These are phyloP conservation scores for Fallopia convolvulus DNA, from an alignment of 148 eudicot genomes.

Conservation along the genomic window DNA sequence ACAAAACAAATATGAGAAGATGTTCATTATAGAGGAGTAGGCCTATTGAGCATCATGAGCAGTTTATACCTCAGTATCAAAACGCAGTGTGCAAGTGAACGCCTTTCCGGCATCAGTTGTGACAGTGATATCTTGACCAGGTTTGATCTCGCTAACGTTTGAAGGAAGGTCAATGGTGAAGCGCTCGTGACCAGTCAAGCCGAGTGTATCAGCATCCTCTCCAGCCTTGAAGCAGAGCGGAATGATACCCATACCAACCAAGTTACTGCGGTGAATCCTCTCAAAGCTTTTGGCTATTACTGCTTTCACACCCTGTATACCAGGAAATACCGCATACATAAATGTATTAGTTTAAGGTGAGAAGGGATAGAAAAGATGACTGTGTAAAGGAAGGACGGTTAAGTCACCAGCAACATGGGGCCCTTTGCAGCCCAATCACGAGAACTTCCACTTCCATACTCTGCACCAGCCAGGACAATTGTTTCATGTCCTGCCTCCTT, in stretches of 20 bases:
- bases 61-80: constrained; percentile 79
- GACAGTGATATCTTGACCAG: constrained; percentile 88
- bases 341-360: background rate
- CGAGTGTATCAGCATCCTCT: constrained; percentile 88
- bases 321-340: constrained; percentile 20
- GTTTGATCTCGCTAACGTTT: constrained; percentile 68
- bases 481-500: constrained; percentile 80
- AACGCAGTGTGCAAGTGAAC: constrained; percentile 78
- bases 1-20: background rate
- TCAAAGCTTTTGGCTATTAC: constrained; percentile 96
- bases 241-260: constrained; percentile 93
- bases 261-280: constrained; percentile 95
- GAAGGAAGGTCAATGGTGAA: constrained; percentile 83
- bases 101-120: constrained; percentile 80
- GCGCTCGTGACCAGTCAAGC: constrained; percentile 92
- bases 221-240: constrained; percentile 97
- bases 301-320: constrained; percentile 92
- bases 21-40: background rate
- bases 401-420: constrained; percentile 80
- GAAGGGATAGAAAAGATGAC: background rate
- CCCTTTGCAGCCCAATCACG: constrained; percentile 99
- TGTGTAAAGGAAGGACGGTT: background rate
- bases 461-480: constrained; percentile 90
- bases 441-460: constrained; percentile 98
- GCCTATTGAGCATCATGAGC: constrained; percentile 29